Conservation (phyloP, 306 rosid genomes). For the Dicorynia guianensis region DNA sequence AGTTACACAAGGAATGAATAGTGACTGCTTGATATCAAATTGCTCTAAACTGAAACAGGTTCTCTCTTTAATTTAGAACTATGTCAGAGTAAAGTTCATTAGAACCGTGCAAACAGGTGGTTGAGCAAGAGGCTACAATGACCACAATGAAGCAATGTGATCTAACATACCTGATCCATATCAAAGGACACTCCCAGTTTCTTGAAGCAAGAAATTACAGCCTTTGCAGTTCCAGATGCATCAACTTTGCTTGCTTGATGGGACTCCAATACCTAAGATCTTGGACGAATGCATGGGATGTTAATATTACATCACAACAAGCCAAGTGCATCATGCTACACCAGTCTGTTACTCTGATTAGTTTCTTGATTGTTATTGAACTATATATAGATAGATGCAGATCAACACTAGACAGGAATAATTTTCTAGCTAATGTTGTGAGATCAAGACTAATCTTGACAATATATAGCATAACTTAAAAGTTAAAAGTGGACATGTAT, state of each 20-base stretch:
- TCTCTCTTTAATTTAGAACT: too few species aligned
- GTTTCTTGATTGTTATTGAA: not conserved
- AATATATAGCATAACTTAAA: not conserved
- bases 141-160: constrained; percentile 21
- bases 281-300: constrained; percentile 45
- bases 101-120: not conserved
- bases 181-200: constrained; percentile 79
- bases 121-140: not conserved
- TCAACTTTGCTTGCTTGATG: constrained; percentile 94
- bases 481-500: not conserved
- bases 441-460: not conserved
- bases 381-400: not conserved
- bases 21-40: too few species aligned
- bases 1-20: too few species aligned
- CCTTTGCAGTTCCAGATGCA: constrained; percentile 94
- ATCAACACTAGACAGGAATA: not conserved
- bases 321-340: not conserved
- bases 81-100: constrained; percentile 8
- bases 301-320: constrained; percentile 36
- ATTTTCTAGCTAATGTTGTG: too few species aligned
- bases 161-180: constrained; percentile 70
- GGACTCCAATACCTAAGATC: constrained; percentile 87
- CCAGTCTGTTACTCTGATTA: not conserved
- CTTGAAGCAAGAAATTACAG: constrained; percentile 88
- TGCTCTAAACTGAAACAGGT: too few species aligned